These are phyloP conservation scores for Aspergillus bridgeri DNA, from an alignment of 495 filamentous ascomycete species.

Conservation along the genomic window DNA sequence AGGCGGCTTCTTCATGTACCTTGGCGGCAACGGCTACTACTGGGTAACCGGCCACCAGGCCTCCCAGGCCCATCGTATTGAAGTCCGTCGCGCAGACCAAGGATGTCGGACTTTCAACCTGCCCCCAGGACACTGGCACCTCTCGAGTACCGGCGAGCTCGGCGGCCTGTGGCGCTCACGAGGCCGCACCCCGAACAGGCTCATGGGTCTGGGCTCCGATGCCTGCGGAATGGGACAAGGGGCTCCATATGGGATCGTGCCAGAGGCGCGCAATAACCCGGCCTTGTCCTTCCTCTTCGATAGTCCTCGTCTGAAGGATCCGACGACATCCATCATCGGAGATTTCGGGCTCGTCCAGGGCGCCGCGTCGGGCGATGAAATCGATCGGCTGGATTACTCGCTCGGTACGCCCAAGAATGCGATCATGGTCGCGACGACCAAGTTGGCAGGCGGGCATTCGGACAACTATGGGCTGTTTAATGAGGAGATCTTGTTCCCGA, in stretches of 20 bases:
- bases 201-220: conserved; percentile 18
- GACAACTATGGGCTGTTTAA: conserved; percentile 30
- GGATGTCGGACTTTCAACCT: conserved; percentile 26
- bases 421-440: conserved; percentile 24
- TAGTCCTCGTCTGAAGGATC: background rate
- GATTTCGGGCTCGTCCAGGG: conserved; percentile 20
- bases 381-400: conserved; percentile 26
- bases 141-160: conserved; percentile 16
- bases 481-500: conserved; percentile 29
- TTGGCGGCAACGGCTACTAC: conserved; percentile 34
- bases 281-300: background rate
- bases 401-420: conserved; percentile 24
- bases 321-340: background rate
- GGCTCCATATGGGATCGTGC: background rate
- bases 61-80: conserved; percentile 23
- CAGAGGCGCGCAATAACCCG: background rate
- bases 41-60: conserved; percentile 9
- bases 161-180: conserved; percentile 28
- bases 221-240: background rate
- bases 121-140: conserved; percentile 20
- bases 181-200: conserved; percentile 25
- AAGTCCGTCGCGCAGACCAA: conserved; percentile 29
- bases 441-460: conserved; percentile 15
- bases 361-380: conserved; percentile 22
- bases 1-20: conserved; percentile 25